phyloP scores from a whole-genome alignment of 2,329 filamentous ascomycete genomes.

The Alternaria burnsii region DNA sequence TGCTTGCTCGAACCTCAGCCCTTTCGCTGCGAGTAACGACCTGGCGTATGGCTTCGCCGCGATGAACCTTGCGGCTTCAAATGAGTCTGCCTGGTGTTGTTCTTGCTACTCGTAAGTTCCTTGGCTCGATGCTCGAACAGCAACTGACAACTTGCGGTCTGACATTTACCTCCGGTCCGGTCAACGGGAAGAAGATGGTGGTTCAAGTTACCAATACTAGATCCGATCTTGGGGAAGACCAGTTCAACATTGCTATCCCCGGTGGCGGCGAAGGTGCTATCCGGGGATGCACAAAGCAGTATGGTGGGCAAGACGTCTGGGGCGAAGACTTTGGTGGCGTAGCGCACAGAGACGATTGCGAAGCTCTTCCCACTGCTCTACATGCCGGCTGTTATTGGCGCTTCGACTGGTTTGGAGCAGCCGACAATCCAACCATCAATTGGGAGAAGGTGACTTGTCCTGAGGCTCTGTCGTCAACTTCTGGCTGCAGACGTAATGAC shows the following conservation, averaged over 20 bases:
- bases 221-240: constrained; percentile 45
- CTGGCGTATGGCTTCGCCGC: constrained; percentile 71
- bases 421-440: constrained; percentile 64
- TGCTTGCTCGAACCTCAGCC: constrained; percentile 65
- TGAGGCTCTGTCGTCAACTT: constrained; percentile 57
- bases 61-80: constrained; percentile 62
- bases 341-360: constrained; percentile 60
- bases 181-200: constrained; percentile 68
- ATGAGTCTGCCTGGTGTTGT: constrained; percentile 70
- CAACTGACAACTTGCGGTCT: constrained; percentile 44
- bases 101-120: constrained; percentile 64
- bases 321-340: constrained; percentile 68
- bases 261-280: constrained; percentile 48
- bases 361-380: constrained; percentile 61
- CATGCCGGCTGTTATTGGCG: constrained; percentile 69
- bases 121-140: background rate
- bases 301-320: constrained; percentile 58
- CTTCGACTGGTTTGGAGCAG: constrained; percentile 69
- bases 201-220: constrained; percentile 71
- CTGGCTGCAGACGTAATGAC: constrained; percentile 50
- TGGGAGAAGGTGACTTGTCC: constrained; percentile 67
- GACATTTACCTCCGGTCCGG: constrained; percentile 65
- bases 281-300: constrained; percentile 57
- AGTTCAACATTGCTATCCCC: constrained; percentile 50
- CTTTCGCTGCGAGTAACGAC: constrained; percentile 65